Evolutionary conservation across 768 basidiomycete species (phyloP).

Genomic region (Baorangia bicolor): DNA sequence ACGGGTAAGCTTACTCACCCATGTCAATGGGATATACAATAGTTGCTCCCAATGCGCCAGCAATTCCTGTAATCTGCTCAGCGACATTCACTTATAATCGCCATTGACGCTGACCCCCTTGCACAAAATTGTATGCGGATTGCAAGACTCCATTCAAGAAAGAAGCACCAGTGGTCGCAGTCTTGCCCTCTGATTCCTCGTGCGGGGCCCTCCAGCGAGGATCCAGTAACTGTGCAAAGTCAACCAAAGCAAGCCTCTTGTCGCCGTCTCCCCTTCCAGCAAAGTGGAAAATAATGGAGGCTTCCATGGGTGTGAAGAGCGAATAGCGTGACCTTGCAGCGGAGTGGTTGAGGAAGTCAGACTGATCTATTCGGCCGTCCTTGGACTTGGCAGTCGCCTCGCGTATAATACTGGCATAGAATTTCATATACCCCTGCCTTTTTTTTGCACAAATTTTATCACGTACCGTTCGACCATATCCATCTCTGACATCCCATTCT

Average conservation of each 20-base stretch:
- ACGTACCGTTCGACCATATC: constrained; percentile 87
- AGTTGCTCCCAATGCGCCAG: constrained; percentile 95
- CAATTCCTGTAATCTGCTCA: constrained; percentile 58
- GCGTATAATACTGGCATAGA: constrained; percentile 65
- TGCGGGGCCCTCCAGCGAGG: constrained; percentile 82
- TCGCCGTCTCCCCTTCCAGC: constrained; percentile 74
- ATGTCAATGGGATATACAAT: constrained; percentile 97
- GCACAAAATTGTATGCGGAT: constrained; percentile 82
- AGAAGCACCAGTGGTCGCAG: constrained; percentile 35
- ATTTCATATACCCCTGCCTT: neutral
- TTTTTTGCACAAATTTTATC: neutral
- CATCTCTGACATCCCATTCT: constrained; percentile 58
- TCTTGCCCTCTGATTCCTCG: constrained; percentile 43
- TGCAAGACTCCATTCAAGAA: constrained; percentile 57
- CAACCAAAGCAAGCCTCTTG: constrained; percentile 77
- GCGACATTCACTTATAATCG: neutral
- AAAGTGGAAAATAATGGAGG: constrained; percentile 97
- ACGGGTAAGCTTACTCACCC: constrained; percentile 48
- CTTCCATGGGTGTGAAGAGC: constrained; percentile 97
- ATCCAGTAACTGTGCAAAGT: constrained; percentile 92
- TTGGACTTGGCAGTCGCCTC: constrained; percentile 88
- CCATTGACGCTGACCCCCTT: constrained; percentile 59
- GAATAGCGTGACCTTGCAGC: constrained; percentile 88
- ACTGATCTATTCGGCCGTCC: constrained; percentile 93
- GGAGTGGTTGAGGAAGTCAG: constrained; percentile 92